Conservation (phyloP, 495 filamentous ascomycete genomes). For the Penicillium desertorum region DNA sequence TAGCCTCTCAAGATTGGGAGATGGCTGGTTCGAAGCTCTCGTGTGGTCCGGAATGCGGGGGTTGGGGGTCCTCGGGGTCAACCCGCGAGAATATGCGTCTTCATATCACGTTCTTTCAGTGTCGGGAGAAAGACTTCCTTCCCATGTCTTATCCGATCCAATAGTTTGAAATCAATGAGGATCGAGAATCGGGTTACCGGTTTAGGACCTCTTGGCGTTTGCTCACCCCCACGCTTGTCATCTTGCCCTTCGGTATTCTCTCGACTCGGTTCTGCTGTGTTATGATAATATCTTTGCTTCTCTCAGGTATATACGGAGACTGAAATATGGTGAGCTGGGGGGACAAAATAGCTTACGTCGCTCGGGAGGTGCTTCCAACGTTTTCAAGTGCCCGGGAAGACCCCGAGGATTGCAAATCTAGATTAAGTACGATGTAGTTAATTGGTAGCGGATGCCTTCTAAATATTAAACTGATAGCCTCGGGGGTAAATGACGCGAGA, state of each 20-base stretch:
- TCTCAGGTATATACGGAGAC: neutral
- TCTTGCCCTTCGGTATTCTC: neutral
- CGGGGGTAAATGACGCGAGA: neutral
- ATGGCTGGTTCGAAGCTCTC: neutral
- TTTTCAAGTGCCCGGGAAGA: neutral
- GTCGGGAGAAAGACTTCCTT: neutral
- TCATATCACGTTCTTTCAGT: neutral
- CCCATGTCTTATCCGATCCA: neutral
- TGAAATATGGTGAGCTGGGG: neutral
- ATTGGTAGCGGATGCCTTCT: neutral
- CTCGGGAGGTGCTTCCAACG: neutral
- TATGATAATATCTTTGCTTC: neutral
- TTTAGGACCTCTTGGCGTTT: slow-evolving; percentile 3
- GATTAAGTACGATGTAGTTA: neutral
- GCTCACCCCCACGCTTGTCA: neutral
- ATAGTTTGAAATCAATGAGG: neutral
- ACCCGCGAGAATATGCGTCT: neutral
- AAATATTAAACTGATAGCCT: neutral
- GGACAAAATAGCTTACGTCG: neutral
- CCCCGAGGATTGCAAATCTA: neutral
- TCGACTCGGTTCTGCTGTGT: neutral
- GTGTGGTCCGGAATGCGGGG: slow-evolving; percentile 6
- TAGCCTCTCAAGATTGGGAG: neutral
- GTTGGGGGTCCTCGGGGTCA: neutral
- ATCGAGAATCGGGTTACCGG: neutral